Evolutionary conservation across 2,329 filamentous ascomycete genomes (phyloP).

Genomic region (Fusarium sp.): DNA sequence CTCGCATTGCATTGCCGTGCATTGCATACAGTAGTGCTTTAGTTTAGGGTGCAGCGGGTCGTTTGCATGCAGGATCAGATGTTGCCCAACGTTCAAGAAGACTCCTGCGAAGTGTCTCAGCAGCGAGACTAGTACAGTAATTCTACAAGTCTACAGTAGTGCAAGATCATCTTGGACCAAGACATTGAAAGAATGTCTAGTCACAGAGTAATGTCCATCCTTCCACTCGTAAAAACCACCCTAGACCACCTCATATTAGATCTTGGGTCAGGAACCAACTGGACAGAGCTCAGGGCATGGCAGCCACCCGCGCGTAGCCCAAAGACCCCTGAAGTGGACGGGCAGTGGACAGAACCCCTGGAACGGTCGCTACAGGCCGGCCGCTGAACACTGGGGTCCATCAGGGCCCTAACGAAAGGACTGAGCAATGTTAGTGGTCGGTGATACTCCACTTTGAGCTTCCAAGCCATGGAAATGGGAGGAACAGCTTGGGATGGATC

Average conservation of each 20-base stretch:
- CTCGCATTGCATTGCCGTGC: slow-evolving; percentile 42
- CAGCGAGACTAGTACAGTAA: not conserved
- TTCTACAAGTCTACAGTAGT: not conserved
- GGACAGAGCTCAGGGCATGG: not conserved
- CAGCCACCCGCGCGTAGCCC: slow-evolving; percentile 30
- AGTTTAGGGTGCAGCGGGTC: slow-evolving; percentile 21
- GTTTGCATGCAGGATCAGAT: slow-evolving; percentile 27
- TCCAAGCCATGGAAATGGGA: slow-evolving; percentile 32
- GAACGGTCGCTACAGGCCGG: slow-evolving; percentile 38
- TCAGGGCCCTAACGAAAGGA: slow-evolving; percentile 20
- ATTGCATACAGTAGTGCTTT: slow-evolving; percentile 43
- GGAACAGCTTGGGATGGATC: slow-evolving; percentile 35
- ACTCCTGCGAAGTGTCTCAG: not conserved
- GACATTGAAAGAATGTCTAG: slow-evolving; percentile 24
- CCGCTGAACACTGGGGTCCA: slow-evolving; percentile 27
- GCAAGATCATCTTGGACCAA: not conserved
- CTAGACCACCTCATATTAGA: slow-evolving; percentile 9
- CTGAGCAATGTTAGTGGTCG: slow-evolving; percentile 28
- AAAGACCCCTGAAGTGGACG: slow-evolving; percentile 34
- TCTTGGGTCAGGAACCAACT: slow-evolving; percentile 23
- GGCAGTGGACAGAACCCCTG: slow-evolving; percentile 28
- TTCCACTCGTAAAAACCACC: slow-evolving; percentile 2
- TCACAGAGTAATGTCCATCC: slow-evolving; percentile 10
- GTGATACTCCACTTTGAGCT: slow-evolving; percentile 21
- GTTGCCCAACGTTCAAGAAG: slow-evolving; percentile 4